phyloP scores from a whole-genome alignment of 768 basidiomycete genomes.

The Hericium rajendrae region DNA sequence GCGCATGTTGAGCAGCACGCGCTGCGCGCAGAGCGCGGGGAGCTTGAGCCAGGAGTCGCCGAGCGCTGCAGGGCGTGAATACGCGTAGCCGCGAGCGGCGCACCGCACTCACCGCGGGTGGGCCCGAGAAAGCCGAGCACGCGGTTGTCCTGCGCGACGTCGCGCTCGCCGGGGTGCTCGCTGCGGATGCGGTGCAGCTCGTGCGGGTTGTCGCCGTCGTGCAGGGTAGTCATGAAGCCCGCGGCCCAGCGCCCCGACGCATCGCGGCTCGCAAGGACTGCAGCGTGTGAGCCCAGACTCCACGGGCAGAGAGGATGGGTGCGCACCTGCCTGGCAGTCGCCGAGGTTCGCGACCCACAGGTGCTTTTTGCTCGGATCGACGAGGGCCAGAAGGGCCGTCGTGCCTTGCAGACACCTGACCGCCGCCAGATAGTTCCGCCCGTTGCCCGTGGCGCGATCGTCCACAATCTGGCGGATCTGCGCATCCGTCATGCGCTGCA shows the following conservation, averaged over 20 bases:
- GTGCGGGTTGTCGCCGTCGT: constrained; percentile 59
- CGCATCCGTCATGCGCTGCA: constrained; percentile 33
- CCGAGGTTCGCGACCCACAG: constrained; percentile 77
- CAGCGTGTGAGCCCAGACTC: constrained; percentile 1
- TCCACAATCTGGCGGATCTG: constrained; percentile 54
- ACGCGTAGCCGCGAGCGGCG: not conserved
- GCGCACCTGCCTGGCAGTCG: constrained; percentile 64
- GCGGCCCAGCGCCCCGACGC: constrained; percentile 45
- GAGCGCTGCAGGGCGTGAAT: constrained; percentile 18
- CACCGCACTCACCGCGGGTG: constrained; percentile 50
- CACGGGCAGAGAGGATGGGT: not conserved
- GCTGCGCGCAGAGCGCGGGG: constrained; percentile 22
- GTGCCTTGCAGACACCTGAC: constrained; percentile 73
- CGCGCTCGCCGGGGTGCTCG: constrained; percentile 63
- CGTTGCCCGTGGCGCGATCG: constrained; percentile 43
- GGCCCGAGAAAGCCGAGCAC: constrained; percentile 74
- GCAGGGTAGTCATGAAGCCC: constrained; percentile 50
- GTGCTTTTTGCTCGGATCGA: constrained; percentile 58
- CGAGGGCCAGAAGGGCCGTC: constrained; percentile 63
- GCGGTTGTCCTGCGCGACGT: constrained; percentile 54
- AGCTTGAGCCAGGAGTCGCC: constrained; percentile 31
- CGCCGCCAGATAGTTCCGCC: constrained; percentile 53
- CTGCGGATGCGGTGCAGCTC: constrained; percentile 55
- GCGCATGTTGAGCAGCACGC: constrained; percentile 26
- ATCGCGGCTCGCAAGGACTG: constrained; percentile 37